These are phyloP conservation scores for Ogataea nakhonphanomensis DNA, from an alignment of 805 yeast genomes.

Conservation along the genomic window DNA sequence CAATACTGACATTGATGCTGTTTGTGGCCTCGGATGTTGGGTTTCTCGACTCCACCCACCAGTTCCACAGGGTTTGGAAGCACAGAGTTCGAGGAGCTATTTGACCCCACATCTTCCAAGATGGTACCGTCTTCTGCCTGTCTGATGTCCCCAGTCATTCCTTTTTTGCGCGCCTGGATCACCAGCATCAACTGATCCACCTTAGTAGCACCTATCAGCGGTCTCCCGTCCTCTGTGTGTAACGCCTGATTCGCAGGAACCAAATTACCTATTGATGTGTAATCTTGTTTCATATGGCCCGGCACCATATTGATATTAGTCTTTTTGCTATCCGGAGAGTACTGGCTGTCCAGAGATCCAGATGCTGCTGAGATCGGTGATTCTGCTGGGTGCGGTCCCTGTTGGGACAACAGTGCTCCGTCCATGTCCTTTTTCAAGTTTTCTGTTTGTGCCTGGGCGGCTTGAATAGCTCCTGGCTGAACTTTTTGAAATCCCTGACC, in stretches of 20 bases:
- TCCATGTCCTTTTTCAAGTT: background rate
- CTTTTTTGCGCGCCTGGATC: constrained; percentile 82
- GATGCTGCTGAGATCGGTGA: background rate
- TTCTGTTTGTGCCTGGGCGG: background rate
- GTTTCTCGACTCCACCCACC: constrained; percentile 79
- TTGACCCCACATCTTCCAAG: constrained; percentile 40
- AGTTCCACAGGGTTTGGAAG: constrained; percentile 59
- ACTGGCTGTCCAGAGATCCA: background rate
- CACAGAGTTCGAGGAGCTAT: constrained; percentile 34
- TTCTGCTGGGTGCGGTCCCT: background rate
- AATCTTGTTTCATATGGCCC: constrained; percentile 9
- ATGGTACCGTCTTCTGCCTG: constrained; percentile 70
- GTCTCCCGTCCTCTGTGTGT: constrained; percentile 59
- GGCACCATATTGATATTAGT: background rate
- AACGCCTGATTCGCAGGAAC: constrained; percentile 47
- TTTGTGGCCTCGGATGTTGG: constrained; percentile 43
- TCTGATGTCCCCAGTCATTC: constrained; percentile 59
- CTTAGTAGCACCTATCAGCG: constrained; percentile 79
- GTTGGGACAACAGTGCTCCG: background rate
- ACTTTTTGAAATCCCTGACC: background rate
- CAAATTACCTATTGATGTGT: constrained; percentile 21
- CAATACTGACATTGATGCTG: constrained; percentile 75
- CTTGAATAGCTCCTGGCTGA: background rate
- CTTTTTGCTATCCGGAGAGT: constrained; percentile 1
- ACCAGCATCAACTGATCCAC: constrained; percentile 90